A percentile compares a stretch with the other conserved stretches of the same genome.
Conservation (phyloP, 257 asterid genomes). For the Solanum okadae region DNA sequence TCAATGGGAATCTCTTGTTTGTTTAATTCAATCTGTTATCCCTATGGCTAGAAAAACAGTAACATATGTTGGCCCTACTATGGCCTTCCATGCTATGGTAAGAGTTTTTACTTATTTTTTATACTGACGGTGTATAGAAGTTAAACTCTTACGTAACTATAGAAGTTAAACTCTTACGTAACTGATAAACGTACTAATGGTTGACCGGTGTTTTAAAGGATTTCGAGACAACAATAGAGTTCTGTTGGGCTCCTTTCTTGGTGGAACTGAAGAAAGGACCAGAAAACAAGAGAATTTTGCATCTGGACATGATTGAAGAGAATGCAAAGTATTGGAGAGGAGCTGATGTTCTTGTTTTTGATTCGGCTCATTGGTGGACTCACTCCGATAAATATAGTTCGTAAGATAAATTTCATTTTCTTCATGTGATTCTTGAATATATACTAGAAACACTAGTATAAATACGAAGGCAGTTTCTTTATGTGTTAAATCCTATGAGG, state of each 20-base stretch:
- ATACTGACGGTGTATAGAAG: background rate
- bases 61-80: slow-evolving; percentile 71
- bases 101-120: slow-evolving; percentile 4
- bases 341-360: slow-evolving; percentile 73
- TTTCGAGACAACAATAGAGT: slow-evolving; percentile 79
- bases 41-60: slow-evolving; percentile 62
- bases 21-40: slow-evolving; percentile 73
- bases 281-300: slow-evolving; percentile 53
- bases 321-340: slow-evolving; percentile 92
- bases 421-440: background rate
- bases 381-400: slow-evolving; percentile 70
- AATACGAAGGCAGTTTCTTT: background rate
- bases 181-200: background rate
- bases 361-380: slow-evolving; percentile 98
- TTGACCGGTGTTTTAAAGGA: slow-evolving; percentile 30
- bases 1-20: slow-evolving; percentile 95
- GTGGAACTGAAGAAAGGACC: slow-evolving; percentile 65
- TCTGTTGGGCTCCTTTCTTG: slow-evolving; percentile 84
- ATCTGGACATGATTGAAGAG: slow-evolving; percentile 73
- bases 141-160: background rate
- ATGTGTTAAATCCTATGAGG: background rate
- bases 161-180: background rate
- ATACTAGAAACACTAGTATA: background rate
- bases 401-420: slow-evolving; percentile 21
- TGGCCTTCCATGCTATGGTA: slow-evolving; percentile 87